Percentiles rank a stretch among this genome's conserved stretches.
Evolutionary conservation across 805 yeast species (phyloP).

Genomic region (Metschnikowia peoriensis): DNA sequence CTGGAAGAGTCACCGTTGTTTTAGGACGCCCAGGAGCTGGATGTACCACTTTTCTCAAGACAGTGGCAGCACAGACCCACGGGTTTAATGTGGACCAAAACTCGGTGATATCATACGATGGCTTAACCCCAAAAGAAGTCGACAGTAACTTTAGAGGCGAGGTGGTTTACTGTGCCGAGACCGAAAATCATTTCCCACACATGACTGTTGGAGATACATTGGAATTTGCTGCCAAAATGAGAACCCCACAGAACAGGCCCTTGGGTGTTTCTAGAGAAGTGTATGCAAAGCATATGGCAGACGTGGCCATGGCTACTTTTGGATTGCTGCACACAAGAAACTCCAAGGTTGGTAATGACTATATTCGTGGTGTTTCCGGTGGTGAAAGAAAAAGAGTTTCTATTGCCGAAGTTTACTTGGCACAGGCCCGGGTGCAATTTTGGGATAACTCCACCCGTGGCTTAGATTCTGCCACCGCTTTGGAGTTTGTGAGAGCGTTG

Average conservation of each 20-base stretch:
- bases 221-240: conserved; percentile 54
- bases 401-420: conserved; percentile 58
- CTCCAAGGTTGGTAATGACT: conserved; percentile 62
- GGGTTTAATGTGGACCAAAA: conserved; percentile 51
- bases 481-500: conserved; percentile 58
- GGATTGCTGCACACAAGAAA: conserved; percentile 55
- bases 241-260: conserved; percentile 60
- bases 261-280: conserved; percentile 51
- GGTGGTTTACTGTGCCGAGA: conserved; percentile 65
- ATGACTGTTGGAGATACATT: conserved; percentile 65
- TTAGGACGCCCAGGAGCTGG: conserved; percentile 81
- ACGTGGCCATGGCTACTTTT: conserved; percentile 42
- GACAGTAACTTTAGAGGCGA: conserved; percentile 58
- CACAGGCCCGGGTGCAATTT: conserved; percentile 47
- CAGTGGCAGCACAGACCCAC: conserved; percentile 60
- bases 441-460: conserved; percentile 74
- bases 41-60: conserved; percentile 62
- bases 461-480: conserved; percentile 65
- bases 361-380: conserved; percentile 66
- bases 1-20: conserved; percentile 67
- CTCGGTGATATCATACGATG: conserved; percentile 50
- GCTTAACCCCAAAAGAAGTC: conserved; percentile 51
- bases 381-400: conserved; percentile 72
- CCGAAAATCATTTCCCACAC: conserved; percentile 66
- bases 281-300: conserved; percentile 43